Evolutionary conservation across 2,329 filamentous ascomycete genomes (phyloP), one percentile per base, ranked within the genome.

Genomic region (Amauroascus niger): DNA sequence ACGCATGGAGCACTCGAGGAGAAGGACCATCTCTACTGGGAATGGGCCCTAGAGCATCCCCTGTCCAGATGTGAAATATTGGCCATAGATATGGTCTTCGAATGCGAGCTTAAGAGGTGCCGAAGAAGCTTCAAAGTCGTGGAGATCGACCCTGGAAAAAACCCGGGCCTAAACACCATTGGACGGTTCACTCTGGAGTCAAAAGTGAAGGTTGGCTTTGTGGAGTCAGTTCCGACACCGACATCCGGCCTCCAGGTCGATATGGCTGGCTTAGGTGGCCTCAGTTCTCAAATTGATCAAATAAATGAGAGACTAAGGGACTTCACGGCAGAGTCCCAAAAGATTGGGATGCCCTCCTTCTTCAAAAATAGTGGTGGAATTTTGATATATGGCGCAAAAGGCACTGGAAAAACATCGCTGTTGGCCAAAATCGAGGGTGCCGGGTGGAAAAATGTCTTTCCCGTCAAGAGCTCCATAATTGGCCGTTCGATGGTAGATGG

Each of bases 331-430:
- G 58, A 62, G 35, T 54, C 58, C 14, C 64, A 60, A 30, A 33
- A 48, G 39, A 58, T 65, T 35, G 59, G 57, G n/a, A 69, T 71
- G 72, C 73, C 64, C 53, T 62, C 59, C 41, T 77, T 67, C 53
- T 71, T 67, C 60, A 65, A 62, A 62, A 66, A 64, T 61, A 69
- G 60, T 71, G 78, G 79, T 50, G 82, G 81, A 0, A 77, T 93
- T 33, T 76, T 93, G 22, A 74, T 96, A 3, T 84, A 94, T 65
- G 91, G 91, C 13, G 83, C 87, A 16, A 80, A 81, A 57, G 90
- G 91, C 9, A 94, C 87, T 0, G 91, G 91, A 22, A 96, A 96
- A 71, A 85, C 82, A 0, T 77, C 86, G 58, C 74, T 96, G 0
- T 72, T 96, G 1, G 68, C 84, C 14, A 79, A 80, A 30, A 75